These are phyloP conservation scores for Aristolochia fimbriata DNA, from an alignment of 164 flowering plant species.

Conservation along the genomic window DNA sequence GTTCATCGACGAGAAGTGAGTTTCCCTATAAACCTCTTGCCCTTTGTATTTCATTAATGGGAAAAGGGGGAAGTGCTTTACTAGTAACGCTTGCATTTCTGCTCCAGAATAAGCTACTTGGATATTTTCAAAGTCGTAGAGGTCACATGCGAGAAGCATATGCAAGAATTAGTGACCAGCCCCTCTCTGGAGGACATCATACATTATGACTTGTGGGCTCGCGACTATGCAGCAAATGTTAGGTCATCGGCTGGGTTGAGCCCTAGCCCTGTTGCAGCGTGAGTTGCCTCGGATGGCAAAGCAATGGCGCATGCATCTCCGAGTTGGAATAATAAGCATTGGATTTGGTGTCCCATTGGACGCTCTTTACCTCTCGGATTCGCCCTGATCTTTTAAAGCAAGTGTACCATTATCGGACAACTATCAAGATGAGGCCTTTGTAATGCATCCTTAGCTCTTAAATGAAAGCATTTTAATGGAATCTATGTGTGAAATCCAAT, in stretches of 20 bases:
- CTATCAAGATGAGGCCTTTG: no score
- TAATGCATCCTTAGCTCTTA: no score
- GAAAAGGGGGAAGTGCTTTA: not conserved
- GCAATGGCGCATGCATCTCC: no score
- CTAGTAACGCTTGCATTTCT: not conserved
- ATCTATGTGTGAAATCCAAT: no score
- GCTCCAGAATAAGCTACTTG: conserved; percentile 73
- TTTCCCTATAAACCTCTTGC: not conserved
- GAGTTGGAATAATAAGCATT: no score
- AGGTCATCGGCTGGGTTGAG: conserved; percentile 31
- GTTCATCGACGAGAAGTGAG: conserved; percentile 89
- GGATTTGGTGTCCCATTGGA: no score
- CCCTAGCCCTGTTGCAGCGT: conserved; percentile 17
- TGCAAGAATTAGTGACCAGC: conserved; percentile 41
- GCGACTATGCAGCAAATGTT: conserved; percentile 62
- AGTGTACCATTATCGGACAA: no score
- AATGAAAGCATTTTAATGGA: no score
- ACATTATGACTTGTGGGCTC: conserved; percentile 94
- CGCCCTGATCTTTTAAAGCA: no score
- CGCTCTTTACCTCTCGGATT: no score
- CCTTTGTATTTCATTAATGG: conserved; percentile 2
- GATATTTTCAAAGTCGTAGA: conserved; percentile 93
- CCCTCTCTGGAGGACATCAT: conserved; percentile 95
- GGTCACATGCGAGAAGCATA: conserved; percentile 80
- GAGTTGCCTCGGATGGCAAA: no score